Conservation (phyloP, 768 basidiomycete species). For the Clathrus columnatus region DNA sequence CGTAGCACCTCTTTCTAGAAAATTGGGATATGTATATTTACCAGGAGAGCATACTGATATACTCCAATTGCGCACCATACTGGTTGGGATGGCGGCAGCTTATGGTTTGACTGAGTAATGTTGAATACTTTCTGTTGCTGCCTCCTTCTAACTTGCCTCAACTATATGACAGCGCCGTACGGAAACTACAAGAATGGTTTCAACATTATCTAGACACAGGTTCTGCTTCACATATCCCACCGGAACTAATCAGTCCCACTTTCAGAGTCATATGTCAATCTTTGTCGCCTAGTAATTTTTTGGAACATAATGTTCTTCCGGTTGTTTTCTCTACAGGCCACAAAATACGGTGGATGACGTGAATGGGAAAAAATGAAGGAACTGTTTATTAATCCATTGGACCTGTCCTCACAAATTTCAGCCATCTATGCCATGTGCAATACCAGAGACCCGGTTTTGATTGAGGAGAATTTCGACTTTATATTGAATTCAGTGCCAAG, state of each 20-base stretch:
- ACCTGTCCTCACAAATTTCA: conserved; percentile 61
- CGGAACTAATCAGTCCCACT: conserved; percentile 59
- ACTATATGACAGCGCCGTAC: conserved; percentile 58
- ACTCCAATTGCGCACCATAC: conserved; percentile 65
- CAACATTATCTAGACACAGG: conserved; percentile 56
- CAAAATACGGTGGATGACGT: conserved; percentile 58
- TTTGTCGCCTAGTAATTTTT: not conserved
- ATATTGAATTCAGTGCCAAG: conserved; percentile 45
- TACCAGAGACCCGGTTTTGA: conserved; percentile 44
- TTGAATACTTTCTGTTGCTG: too few relatives aligned
- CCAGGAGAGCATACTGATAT: conserved; percentile 58
- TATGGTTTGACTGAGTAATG: conserved; percentile 28
- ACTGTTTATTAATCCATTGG: conserved; percentile 63
- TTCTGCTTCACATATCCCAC: conserved; percentile 71
- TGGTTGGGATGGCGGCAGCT: conserved; percentile 49
- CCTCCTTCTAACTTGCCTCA: not conserved
- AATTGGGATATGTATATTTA: conserved; percentile 69
- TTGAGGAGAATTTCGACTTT: conserved; percentile 57
- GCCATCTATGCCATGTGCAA: conserved; percentile 69
- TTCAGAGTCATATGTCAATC: conserved; percentile 39
- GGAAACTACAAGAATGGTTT: conserved; percentile 67
- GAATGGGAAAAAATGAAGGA: conserved; percentile 69
- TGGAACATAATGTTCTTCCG: not conserved
- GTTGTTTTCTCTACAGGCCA: conserved; percentile 36
- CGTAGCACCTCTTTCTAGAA: conserved; percentile 64